A percentile compares a stretch with the other conserved stretches of the same genome.
phyloP scores from a whole-genome alignment of 2,329 filamentous ascomycete genomes.

The Sporothrix mexicana region DNA sequence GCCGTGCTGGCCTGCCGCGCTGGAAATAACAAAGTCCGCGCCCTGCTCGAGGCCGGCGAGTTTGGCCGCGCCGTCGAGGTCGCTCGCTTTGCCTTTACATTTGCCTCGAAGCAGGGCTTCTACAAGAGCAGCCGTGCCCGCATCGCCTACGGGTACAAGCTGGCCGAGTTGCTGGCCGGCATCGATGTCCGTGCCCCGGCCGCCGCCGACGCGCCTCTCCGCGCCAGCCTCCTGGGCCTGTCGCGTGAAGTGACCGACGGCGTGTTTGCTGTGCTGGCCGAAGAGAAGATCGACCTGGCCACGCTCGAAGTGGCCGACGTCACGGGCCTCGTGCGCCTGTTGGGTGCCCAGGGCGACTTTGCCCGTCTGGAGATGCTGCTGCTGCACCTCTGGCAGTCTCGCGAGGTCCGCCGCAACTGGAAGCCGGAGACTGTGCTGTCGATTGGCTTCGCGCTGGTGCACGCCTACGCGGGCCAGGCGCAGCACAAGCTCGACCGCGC shows the following conservation, averaged over 20 bases:
- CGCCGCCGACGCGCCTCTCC: constrained; percentile 46
- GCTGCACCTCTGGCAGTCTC: constrained; percentile 45
- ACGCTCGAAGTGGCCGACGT: constrained; percentile 53
- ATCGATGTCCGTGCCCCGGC: constrained; percentile 48
- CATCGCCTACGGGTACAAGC: constrained; percentile 52
- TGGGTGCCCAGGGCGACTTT: constrained; percentile 56
- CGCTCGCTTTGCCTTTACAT: constrained; percentile 51
- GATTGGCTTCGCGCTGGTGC: constrained; percentile 44
- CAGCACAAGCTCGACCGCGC: constrained; percentile 41
- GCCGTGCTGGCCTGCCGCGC: constrained; percentile 49
- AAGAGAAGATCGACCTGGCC: constrained; percentile 52
- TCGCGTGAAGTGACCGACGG: constrained; percentile 49
- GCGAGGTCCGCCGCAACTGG: constrained; percentile 46
- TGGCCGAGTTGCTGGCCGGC: constrained; percentile 53
- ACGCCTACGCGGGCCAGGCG: constrained; percentile 43
- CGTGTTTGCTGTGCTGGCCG: constrained; percentile 51
- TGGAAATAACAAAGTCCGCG: constrained; percentile 44
- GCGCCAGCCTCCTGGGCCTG: constrained; percentile 46
- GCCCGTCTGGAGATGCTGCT: constrained; percentile 51
- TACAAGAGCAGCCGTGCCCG: constrained; percentile 47
- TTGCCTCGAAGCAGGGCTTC: constrained; percentile 50
- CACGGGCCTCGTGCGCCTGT: constrained; percentile 52
- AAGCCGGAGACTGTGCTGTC: constrained; percentile 41
- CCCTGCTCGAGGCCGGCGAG: constrained; percentile 48
- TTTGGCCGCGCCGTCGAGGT: constrained; percentile 51